phyloP scores from a whole-genome alignment of 345 rosid species.

The Eucalyptus cloeziana region DNA sequence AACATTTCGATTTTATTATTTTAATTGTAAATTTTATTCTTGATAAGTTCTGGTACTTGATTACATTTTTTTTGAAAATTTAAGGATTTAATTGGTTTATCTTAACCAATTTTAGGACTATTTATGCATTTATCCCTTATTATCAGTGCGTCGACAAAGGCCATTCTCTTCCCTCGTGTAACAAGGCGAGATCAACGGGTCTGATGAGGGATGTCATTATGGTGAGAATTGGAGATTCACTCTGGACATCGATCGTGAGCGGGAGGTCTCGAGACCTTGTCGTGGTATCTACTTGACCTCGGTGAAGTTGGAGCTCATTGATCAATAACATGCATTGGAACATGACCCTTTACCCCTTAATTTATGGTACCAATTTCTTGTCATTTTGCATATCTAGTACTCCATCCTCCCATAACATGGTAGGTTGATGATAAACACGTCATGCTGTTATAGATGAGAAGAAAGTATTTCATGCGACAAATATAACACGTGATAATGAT shows the following conservation, averaged over 20 bases:
- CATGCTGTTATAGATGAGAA: not conserved
- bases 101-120: fast-evolving
- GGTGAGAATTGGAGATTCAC: not conserved
- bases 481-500: not conserved
- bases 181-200: not conserved
- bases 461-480: not conserved
- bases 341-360: fast-evolving
- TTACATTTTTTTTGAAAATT: fast-evolving
- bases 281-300: fast-evolving
- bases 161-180: not conserved
- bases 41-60: fast-evolving
- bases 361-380: not conserved
- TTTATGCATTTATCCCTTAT: not conserved
- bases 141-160: fast-evolving
- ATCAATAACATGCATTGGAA: not conserved
- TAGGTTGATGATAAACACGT: not conserved
- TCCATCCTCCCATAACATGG: not conserved
- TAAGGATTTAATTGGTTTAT: fast-evolving
- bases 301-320: not conserved
- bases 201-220: not conserved
- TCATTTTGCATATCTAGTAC: not conserved
- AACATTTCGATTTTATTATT: fast-evolving
- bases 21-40: not conserved
- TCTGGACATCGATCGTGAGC: fast-evolving
- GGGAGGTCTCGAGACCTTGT: fast-evolving